Percentiles rank a stretch among this genome's conserved stretches.
phyloP scores from a whole-genome alignment of 1,139 yeast species.

The Pichiaceae sp. region DNA sequence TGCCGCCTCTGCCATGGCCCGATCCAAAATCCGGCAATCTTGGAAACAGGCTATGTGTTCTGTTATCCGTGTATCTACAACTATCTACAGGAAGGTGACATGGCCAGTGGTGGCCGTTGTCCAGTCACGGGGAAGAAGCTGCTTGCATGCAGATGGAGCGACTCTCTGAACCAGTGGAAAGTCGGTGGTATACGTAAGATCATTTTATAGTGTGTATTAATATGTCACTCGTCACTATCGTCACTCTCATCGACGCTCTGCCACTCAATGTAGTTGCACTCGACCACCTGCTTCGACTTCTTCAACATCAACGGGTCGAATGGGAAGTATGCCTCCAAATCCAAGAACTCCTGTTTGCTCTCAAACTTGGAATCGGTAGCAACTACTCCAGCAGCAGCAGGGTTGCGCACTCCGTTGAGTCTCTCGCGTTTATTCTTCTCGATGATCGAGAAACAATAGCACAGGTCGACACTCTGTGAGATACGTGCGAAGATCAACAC shows the following conservation, averaged over 20 bases:
- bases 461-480: conserved; percentile 82
- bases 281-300: conserved; percentile 44
- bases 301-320: conserved; percentile 85
- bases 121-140: conserved; percentile 75
- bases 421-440: conserved; percentile 79
- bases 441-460: conserved; percentile 87
- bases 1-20: conserved; percentile 71
- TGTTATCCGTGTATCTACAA: conserved; percentile 82
- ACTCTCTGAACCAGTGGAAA: conserved; percentile 55
- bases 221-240: conserved; percentile 26
- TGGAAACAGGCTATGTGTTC: conserved; percentile 87
- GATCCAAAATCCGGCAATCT: conserved; percentile 72
- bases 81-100: conserved; percentile 38
- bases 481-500: conserved; percentile 90
- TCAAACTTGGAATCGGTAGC: conserved; percentile 19
- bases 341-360: conserved; percentile 64
- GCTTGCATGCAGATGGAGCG: conserved; percentile 63
- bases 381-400: not conserved
- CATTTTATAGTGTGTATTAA: conserved; percentile 26
- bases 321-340: conserved; percentile 88
- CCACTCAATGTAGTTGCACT: conserved; percentile 75
- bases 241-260: conserved; percentile 47
- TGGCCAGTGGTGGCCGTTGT: conserved; percentile 62
- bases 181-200: conserved; percentile 68
- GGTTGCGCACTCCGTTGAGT: conserved; percentile 20